Evolutionary conservation across 2,329 filamentous ascomycete species (phyloP), one percentile per base, ranked within the genome.

Genomic region (Ilyonectria mors-panacis): DNA sequence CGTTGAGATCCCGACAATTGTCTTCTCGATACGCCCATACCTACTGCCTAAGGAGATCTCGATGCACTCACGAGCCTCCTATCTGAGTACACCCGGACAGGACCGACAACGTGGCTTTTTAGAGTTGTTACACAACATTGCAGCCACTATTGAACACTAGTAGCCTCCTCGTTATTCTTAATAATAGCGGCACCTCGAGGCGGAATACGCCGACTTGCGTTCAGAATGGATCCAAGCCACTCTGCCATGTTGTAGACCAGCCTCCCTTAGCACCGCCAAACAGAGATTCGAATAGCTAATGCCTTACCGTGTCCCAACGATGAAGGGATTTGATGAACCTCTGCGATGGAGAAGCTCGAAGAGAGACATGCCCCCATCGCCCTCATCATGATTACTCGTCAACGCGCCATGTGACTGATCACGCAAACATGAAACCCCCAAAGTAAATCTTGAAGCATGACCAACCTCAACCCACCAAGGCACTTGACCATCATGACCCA

Each of bases 401-500:
- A 42, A 17, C 39, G 17, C n/a, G 39, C 17, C 17, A n/a, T 42
- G 39, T 42, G 39, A 42, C n/a, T 15, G 39, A 9, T 33, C 39
- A n/a, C 39, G 15, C 15, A 42, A 42, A 42, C 39, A 42, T 42
- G 39, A 42, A 42, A 42, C 39, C 39, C 39, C 30, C 30, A 33
- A n/a, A n/a, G 39, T 17, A n/a, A 6, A 33, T 21, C 17, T n/a
- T 35, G 28, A 35, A 23, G 30, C 13, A 19, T 42, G 13, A 35
- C 50, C 33, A 53, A 35, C 50, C 50, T 35, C 50, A 21, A 17
- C 50, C 17, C 30, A 51, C 19, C 50, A 53, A 17, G 17, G 28
- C 50, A 53, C 50, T 53, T 53, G 50, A 53, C 50, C 30, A 51
- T n/a, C 48, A 37, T 23, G 30, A n/a, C 30, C 19, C 50, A 53